These are phyloP conservation scores for Monosporascus sp. DNA, from an alignment of 2,329 filamentous ascomycete genomes.

Conservation along the genomic window DNA sequence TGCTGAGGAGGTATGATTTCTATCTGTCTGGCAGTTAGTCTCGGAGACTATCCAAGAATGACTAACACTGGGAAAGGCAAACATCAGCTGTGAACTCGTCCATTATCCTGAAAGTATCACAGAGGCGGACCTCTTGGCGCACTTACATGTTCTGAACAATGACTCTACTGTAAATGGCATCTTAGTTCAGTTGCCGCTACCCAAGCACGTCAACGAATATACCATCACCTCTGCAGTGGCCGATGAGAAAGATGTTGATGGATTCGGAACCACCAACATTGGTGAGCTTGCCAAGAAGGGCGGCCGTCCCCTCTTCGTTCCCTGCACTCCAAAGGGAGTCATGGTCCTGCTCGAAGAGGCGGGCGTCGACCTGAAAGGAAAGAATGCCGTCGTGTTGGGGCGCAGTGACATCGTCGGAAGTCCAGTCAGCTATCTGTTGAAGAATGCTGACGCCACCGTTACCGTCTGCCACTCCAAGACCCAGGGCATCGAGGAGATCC, in stretches of 20 bases:
- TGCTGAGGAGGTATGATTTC: conserved; percentile 67
- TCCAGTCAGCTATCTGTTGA: conserved; percentile 91
- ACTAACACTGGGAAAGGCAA: conserved; percentile 54
- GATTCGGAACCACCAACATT: conserved; percentile 90
- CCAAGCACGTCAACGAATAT: conserved; percentile 86
- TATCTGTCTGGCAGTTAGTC: background rate
- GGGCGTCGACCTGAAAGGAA: conserved; percentile 78
- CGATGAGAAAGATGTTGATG: conserved; percentile 96
- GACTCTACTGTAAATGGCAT: conserved; percentile 84
- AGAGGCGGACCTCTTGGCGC: conserved; percentile 79
- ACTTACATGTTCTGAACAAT: conserved; percentile 79
- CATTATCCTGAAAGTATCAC: conserved; percentile 77
- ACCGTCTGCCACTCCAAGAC: conserved; percentile 95
- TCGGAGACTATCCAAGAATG: background rate
- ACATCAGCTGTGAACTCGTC: conserved; percentile 81
- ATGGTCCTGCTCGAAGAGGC: conserved; percentile 86
- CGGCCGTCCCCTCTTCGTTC: conserved; percentile 80
- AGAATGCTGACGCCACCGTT: conserved; percentile 93
- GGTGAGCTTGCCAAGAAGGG: conserved; percentile 95
- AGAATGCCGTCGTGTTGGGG: conserved; percentile 90
- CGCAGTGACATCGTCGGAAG: conserved; percentile 97
- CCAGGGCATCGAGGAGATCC: conserved; percentile 61
- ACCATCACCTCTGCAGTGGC: conserved; percentile 82
- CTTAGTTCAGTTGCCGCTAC: conserved; percentile 87
- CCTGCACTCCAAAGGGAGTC: conserved; percentile 94